Base-by-base conservation (phyloP, 352 stramenopile species). In the Pythium periplocum region DNA sequence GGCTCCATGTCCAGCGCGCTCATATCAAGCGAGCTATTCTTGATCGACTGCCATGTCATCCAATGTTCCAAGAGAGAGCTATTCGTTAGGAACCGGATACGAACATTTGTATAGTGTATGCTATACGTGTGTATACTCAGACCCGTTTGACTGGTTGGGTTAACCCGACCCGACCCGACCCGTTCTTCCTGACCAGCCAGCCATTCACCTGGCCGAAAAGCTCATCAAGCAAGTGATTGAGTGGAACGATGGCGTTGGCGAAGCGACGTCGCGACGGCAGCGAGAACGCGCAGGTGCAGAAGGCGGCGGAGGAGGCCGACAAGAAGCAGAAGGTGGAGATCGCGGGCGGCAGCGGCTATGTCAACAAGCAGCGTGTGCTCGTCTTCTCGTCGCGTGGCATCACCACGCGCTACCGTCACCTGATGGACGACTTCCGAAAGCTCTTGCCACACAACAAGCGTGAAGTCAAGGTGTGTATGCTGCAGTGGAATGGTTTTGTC, bases 371-470 rank as follows among this genome's bases (percentile, higher is more conserved):
- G 73, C 86, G 91, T 35, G 85, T 96, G 62, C 79, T 98, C 35
- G 86, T 98, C 47, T 95, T 98, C 58, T 94, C 78, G 53, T 97
- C 89, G 59, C 85, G 91, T 17, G 91, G 91, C 54, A 93, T 97
- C 68, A 97, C 78, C 51, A 95, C 96, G 11, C 85, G 97, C 43
- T 99, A 98, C 71, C 87, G 98, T 45, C 97, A 99, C 74, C 70
- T 99, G 40, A 75, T 99, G 55, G 96, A 99, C 66, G 97, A 99
- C 73, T 87, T 99, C 51, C 86, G 94, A 40, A 98, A 97, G 60
- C 71, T 99, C 8, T 68, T 99, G 62, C 97, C 97, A 26, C 97
- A 99, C 72, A 88, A 98, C 81, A 99, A 99, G 78, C 98, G 97
- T 59, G 98, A 99, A 66, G 94, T 97, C 42, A 99, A 99, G 79